phyloP scores from a whole-genome alignment of 345 rosid species.

The Durio zibethinus region DNA sequence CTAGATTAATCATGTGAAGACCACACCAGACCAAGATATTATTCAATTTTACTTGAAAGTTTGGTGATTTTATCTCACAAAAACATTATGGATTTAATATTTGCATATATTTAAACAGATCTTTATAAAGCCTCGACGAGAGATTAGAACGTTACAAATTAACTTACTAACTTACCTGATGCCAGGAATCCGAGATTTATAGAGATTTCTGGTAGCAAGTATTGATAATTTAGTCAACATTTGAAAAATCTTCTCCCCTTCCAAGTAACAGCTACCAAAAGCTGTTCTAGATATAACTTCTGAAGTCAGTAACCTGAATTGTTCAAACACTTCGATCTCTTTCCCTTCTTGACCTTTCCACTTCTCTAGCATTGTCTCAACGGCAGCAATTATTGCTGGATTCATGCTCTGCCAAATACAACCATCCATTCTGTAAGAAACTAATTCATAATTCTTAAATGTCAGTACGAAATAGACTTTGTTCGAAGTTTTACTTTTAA shows the following conservation, averaged over 20 bases:
- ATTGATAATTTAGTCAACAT: conserved; percentile 23
- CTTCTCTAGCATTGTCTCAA: conserved; percentile 42
- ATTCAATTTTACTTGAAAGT: no score
- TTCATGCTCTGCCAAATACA: conserved; percentile 23
- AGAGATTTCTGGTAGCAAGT: conserved; percentile 11
- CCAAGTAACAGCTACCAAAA: conserved; percentile 44
- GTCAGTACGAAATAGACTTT: not conserved
- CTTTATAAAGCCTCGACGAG: no score
- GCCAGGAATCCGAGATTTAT: conserved; percentile 25
- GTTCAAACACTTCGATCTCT: conserved; percentile 36
- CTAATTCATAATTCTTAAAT: not conserved
- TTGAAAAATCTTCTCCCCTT: conserved; percentile 37
- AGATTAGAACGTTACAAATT: no score
- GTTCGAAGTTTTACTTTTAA: conserved; percentile 30
- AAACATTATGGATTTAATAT: no score
- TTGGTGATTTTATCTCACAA: no score
- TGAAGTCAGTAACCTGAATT: conserved; percentile 39
- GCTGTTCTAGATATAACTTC: conserved; percentile 48
- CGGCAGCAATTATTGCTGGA: conserved; percentile 36
- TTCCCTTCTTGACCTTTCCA: conserved; percentile 30
- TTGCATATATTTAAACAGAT: no score
- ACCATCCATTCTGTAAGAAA: not conserved
- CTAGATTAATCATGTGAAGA: not conserved
- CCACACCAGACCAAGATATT: no score
- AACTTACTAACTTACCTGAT: conserved; percentile 30